phyloP scores from a whole-genome alignment of 768 basidiomycete genomes.

The Termitomyces sp. region DNA sequence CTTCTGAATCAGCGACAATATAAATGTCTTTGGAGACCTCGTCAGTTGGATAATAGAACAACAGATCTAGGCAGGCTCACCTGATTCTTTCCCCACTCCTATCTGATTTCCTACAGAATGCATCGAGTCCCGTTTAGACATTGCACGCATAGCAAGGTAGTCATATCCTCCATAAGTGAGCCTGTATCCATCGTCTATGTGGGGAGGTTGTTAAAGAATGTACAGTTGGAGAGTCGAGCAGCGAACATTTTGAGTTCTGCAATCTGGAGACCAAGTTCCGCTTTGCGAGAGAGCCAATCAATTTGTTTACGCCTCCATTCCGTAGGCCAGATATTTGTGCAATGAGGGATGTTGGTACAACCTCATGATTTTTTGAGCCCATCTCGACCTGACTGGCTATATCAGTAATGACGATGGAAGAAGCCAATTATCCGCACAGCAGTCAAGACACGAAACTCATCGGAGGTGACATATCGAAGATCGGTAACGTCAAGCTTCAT shows the following conservation, averaged over 20 bases:
- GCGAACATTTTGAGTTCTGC: conserved; percentile 87
- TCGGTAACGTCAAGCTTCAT: conserved; percentile 97
- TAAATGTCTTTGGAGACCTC: conserved; percentile 67
- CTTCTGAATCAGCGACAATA: conserved; percentile 82
- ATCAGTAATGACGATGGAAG: conserved; percentile 4
- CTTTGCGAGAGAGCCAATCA: conserved; percentile 88
- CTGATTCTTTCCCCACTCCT: conserved; percentile 97
- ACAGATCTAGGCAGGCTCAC: conserved; percentile 38
- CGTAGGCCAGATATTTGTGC: conserved; percentile 91
- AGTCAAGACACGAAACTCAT: conserved; percentile 96
- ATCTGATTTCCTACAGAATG: conserved; percentile 96
- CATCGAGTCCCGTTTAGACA: conserved; percentile 88
- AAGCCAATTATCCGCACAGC: conserved; percentile 51
- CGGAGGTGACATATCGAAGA: conserved; percentile 85
- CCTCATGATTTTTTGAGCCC: conserved; percentile 97
- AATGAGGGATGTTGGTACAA: conserved; percentile 87
- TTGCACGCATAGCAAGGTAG: conserved; percentile 88
- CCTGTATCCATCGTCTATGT: conserved; percentile 91
- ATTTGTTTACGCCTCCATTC: conserved; percentile 91
- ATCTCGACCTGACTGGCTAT: conserved; percentile 75
- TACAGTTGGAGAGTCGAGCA: neutral
- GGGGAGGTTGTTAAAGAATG: neutral
- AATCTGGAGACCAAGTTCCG: conserved; percentile 86
- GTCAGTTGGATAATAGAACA: neutral
- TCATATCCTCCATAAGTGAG: conserved; percentile 99